A percentile compares a stretch with the other conserved stretches of the same genome.
Evolutionary conservation across 495 filamentous ascomycete species (phyloP).

Genomic region (Tuber aestivum): DNA sequence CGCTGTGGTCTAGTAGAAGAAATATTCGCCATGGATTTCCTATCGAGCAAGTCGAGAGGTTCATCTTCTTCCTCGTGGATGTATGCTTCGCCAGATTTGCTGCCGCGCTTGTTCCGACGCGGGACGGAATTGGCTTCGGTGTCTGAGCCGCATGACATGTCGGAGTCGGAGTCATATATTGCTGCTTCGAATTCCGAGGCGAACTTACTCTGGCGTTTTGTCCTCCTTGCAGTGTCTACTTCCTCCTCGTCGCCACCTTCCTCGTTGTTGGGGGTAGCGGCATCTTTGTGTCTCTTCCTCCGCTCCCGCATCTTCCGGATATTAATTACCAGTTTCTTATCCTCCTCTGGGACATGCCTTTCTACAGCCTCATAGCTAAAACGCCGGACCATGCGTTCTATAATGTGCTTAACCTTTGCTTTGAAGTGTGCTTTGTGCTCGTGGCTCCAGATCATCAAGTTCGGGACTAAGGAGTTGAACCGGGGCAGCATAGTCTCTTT

Average conservation of each 20-base stretch:
- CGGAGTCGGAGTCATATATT: constrained; percentile 76
- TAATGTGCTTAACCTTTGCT: constrained; percentile 92
- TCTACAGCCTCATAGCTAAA: constrained; percentile 79
- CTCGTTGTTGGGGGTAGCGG: constrained; percentile 49
- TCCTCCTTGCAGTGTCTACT: constrained; percentile 28
- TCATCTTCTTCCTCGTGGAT: constrained; percentile 91
- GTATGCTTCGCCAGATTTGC: constrained; percentile 62
- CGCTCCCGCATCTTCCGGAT: constrained; percentile 90
- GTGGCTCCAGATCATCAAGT: constrained; percentile 90
- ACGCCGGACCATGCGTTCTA: constrained; percentile 84
- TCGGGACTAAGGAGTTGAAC: constrained; percentile 68
- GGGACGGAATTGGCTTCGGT: constrained; percentile 51
- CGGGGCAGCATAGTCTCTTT: constrained; percentile 66
- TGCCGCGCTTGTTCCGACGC: constrained; percentile 47
- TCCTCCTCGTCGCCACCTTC: constrained; percentile 50
- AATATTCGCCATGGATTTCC: constrained; percentile 82
- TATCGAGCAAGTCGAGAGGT: constrained; percentile 85
- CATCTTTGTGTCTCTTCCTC: constrained; percentile 75
- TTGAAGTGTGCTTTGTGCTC: constrained; percentile 96
- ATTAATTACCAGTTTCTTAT: constrained; percentile 82
- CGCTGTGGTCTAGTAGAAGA: constrained; percentile 77
- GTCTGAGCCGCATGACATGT: constrained; percentile 58
- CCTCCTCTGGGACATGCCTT: constrained; percentile 68
- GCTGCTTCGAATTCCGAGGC: constrained; percentile 93
- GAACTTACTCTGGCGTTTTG: constrained; percentile 56